Evolutionary conservation across 2,329 filamentous ascomycete genomes (phyloP).

Genomic region (Lachnellula cervina): DNA sequence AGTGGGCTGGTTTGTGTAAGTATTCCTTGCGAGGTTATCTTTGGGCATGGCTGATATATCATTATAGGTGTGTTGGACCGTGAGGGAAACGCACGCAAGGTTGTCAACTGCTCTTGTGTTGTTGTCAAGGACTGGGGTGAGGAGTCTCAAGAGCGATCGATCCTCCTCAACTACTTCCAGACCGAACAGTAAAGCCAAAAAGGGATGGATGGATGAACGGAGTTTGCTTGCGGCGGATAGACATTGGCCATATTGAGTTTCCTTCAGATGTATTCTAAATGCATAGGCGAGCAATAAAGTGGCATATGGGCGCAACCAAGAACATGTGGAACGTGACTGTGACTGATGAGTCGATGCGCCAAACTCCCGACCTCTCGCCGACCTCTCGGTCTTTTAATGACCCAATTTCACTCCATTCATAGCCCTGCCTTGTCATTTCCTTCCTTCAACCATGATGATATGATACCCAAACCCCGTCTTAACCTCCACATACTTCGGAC

Average conservation of each 20-base stretch:
- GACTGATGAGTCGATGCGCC: background rate
- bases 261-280: slow-evolving; percentile 32
- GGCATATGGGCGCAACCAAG: slow-evolving; percentile 23
- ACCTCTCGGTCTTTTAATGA: background rate
- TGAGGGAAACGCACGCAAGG: slow-evolving; percentile 99
- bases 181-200: slow-evolving; percentile 61
- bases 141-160: slow-evolving; percentile 97
- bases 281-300: slow-evolving; percentile 26
- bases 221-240: slow-evolving; percentile 29
- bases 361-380: background rate
- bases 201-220: slow-evolving; percentile 18
- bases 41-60: slow-evolving; percentile 15
- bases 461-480: slow-evolving; percentile 77
- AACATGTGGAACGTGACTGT: background rate
- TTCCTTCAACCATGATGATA: slow-evolving; percentile 64
- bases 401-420: background rate
- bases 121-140: slow-evolving; percentile 99
- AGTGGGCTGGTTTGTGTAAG: slow-evolving; percentile 99
- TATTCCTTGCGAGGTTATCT: slow-evolving; percentile 34
- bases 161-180: slow-evolving; percentile 99
- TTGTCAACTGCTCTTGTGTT: slow-evolving; percentile 99
- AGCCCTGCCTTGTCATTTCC: slow-evolving; percentile 22
- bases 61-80: slow-evolving; percentile 87
- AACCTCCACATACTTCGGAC: slow-evolving; percentile 62
- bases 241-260: slow-evolving; percentile 25